Conservation (phyloP, 306 rosid genomes). For the Arachis hypogaea region DNA sequence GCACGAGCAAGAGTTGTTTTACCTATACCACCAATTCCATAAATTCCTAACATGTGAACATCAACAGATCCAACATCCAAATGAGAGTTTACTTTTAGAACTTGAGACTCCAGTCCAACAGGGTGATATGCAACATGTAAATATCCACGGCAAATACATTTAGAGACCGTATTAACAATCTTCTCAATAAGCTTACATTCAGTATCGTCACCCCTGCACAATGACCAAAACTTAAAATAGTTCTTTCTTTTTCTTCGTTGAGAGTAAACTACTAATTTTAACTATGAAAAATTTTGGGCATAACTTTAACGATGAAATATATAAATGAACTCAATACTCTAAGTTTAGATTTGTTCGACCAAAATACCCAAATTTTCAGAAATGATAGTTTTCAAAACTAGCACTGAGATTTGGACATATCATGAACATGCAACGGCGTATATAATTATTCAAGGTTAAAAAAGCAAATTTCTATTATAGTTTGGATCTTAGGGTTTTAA, state of each 20-base stretch:
- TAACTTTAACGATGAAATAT: too few relatives aligned
- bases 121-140: neutral
- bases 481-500: neutral
- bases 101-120: neutral
- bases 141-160: neutral
- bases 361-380: too few relatives aligned
- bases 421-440: too few relatives aligned
- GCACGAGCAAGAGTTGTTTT: conserved; percentile 11
- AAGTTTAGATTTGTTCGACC: too few relatives aligned
- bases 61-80: neutral
- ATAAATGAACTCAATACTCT: too few relatives aligned
- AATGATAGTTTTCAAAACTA: too few relatives aligned
- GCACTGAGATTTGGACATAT: too few relatives aligned
- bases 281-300: too few relatives aligned
- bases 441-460: too few relatives aligned
- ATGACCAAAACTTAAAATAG: conserved; percentile 31
- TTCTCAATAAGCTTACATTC: neutral
- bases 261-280: too few relatives aligned
- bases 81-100: neutral
- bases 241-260: too few relatives aligned
- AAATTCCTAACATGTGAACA: conserved; percentile 4
- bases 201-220: neutral
- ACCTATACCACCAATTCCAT: conserved; percentile 26
- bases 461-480: too few relatives aligned
- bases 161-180: neutral